Base-by-base conservation (phyloP, 768 basidiomycete genomes). In the Naganishia randhawae region DNA sequence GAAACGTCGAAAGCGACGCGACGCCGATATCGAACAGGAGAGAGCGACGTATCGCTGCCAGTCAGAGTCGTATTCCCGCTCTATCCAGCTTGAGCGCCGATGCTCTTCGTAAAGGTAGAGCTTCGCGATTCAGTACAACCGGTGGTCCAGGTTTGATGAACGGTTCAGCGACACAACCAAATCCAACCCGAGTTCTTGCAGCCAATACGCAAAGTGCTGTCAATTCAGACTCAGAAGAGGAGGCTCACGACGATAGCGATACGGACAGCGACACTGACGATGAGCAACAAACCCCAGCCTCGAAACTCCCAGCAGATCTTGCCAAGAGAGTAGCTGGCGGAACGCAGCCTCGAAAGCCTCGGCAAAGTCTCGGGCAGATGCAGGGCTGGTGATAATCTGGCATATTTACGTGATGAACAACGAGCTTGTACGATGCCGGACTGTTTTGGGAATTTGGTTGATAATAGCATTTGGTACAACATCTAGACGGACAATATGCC, bases 71-170 rank as follows among this genome's bases (percentile, higher is more conserved):
- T 22, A 61, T 61, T 17, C 57, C 57, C 33, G 57, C 57, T 13
- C n/a, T 61, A 39, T 61, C 57, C 8, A 61, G 57, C 41, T 25
- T 61, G 8, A 61, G 57, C 37, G 57, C 57, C 57, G 57, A 61
- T 19, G 57, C 57, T 8, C 57, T 61, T 13, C 57, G 57, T 10
- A 61, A 61, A 61, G 57, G 57, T 27, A 16, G 57, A 39, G 57
- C 57, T 41, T 61, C 57, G 1, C 57, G 57, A 22, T 61, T 61
- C 57, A 61, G 57, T 29, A 41, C 57, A 14, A n/a, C 37, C 13
- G 41, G 27, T 17, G 57, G 33, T 2, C 35, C 32, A 39, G 25
- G 3, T 9, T 29, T 39, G 22, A 35, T 25, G 7, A 61, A 61
- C n/a, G 39, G 37, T 29, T 25, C 37, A 3, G 22, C 39, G 5